phyloP scores from a whole-genome alignment of 371 early-diverging fungal species.

The Coemansia sp. region DNA sequence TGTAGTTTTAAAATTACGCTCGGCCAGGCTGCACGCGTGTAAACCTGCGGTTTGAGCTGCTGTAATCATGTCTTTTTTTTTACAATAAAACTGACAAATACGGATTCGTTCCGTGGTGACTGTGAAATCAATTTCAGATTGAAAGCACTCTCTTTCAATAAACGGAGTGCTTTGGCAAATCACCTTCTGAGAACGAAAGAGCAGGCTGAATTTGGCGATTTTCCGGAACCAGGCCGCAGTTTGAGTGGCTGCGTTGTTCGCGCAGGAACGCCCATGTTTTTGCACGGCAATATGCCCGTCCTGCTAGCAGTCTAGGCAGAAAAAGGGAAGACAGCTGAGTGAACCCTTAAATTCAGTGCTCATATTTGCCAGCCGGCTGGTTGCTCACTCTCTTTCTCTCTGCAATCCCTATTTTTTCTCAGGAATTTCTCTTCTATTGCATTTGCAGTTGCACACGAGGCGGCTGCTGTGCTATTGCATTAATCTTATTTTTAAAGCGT shows the following conservation, averaged over 20 bases:
- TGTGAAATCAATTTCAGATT: not conserved
- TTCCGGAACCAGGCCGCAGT: not conserved
- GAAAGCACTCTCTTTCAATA: not conserved
- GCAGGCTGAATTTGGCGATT: not conserved
- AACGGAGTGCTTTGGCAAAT: not conserved
- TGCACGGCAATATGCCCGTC: not conserved
- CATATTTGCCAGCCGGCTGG: not conserved
- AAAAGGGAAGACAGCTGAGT: not conserved
- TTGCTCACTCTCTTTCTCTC: not conserved
- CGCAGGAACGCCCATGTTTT: not conserved
- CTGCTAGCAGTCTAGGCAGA: not conserved
- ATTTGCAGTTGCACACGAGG: not conserved
- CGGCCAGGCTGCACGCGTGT: too few species aligned
- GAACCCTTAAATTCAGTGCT: not conserved
- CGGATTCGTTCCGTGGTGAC: not conserved
- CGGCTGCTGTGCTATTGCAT: slow-evolving; percentile 1
- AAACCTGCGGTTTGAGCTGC: too few species aligned
- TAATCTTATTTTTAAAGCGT: not conserved
- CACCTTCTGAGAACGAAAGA: not conserved
- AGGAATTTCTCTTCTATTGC: not conserved
- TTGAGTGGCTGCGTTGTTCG: not conserved
- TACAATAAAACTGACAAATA: too few species aligned
- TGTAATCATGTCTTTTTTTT: too few species aligned
- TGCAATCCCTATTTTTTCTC: not conserved
- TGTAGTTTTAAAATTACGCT: too few species aligned